Conservation (phyloP, 2,329 filamentous ascomycete genomes). For the Fusarium succisae region DNA sequence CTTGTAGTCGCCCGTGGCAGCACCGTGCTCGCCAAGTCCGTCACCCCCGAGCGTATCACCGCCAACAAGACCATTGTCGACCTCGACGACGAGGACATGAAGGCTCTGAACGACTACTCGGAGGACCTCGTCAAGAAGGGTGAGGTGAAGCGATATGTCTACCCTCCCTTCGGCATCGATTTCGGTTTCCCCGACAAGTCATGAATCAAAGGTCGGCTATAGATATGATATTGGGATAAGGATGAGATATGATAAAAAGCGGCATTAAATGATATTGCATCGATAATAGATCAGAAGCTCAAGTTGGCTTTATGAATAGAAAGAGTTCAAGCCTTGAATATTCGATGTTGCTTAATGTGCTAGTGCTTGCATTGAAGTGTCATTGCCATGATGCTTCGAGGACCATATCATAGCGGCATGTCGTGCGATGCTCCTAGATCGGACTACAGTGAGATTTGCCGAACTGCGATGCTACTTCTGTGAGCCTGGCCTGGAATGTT, state of each 20-base stretch:
- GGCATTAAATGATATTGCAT: background rate
- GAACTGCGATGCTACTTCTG: too few relatives aligned
- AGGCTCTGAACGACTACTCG: constrained; percentile 68
- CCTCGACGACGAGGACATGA: constrained; percentile 69
- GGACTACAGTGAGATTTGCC: background rate
- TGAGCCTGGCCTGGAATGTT: background rate
- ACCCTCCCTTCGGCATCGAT: constrained; percentile 73
- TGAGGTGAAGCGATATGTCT: constrained; percentile 70
- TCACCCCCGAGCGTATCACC: constrained; percentile 73
- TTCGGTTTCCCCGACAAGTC: constrained; percentile 78
- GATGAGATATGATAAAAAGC: constrained; percentile 19
- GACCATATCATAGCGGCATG: background rate
- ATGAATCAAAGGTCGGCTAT: constrained; percentile 37
- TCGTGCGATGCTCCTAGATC: background rate
- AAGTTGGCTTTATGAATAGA: background rate
- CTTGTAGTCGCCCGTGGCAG: constrained; percentile 70
- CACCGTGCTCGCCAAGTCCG: constrained; percentile 79
- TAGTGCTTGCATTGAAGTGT: background rate
- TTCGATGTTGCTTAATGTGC: background rate
- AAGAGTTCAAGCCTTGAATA: background rate
- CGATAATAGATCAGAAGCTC: constrained; percentile 18
- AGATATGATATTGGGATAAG: background rate
- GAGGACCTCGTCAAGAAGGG: constrained; percentile 58
- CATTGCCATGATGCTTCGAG: background rate
- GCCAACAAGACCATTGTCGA: constrained; percentile 74